These are phyloP conservation scores for Coemansia asiatica DNA, from an alignment of 192 early-diverging fungal species.

Conservation along the genomic window DNA sequence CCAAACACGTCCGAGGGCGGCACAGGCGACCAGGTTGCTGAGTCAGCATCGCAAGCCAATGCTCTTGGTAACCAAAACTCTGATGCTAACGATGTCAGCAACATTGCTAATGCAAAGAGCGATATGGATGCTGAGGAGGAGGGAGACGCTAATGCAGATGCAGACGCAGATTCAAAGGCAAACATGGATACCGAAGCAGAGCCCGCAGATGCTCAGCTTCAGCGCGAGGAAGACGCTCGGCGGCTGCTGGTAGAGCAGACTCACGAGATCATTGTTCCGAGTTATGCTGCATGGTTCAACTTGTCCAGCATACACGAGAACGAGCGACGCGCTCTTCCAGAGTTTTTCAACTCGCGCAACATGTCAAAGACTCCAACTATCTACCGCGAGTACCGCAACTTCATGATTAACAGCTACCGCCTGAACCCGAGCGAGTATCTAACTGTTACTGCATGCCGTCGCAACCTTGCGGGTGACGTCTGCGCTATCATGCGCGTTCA, in stretches of 20 bases:
- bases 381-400: constrained; percentile 95
- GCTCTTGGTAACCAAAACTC: neutral
- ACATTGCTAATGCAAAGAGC: neutral
- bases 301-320: constrained; percentile 78
- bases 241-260: constrained; percentile 69
- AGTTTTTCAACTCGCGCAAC: constrained; percentile 95
- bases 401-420: constrained; percentile 98
- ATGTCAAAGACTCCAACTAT: constrained; percentile 88
- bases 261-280: constrained; percentile 73
- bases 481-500: constrained; percentile 98
- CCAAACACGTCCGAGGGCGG: constrained; percentile 13
- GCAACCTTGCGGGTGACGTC: constrained; percentile 97
- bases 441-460: constrained; percentile 94
- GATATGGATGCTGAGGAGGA: constrained; percentile 14
- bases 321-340: constrained; percentile 85
- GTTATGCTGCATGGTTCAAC: constrained; percentile 94
- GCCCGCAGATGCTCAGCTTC: constrained; percentile 30
- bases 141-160: neutral
- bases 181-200: constrained; percentile 25
- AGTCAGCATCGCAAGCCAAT: neutral
- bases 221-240: constrained; percentile 66
- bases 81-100: constrained; percentile 15
- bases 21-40: constrained; percentile 16
- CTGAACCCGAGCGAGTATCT: constrained; percentile 94
- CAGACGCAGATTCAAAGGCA: constrained; percentile 30